Evolutionary conservation across 441 rosid genomes (phyloP), one percentile per base, ranked within the genome.

Genomic region (Flueggea neowawraea): DNA sequence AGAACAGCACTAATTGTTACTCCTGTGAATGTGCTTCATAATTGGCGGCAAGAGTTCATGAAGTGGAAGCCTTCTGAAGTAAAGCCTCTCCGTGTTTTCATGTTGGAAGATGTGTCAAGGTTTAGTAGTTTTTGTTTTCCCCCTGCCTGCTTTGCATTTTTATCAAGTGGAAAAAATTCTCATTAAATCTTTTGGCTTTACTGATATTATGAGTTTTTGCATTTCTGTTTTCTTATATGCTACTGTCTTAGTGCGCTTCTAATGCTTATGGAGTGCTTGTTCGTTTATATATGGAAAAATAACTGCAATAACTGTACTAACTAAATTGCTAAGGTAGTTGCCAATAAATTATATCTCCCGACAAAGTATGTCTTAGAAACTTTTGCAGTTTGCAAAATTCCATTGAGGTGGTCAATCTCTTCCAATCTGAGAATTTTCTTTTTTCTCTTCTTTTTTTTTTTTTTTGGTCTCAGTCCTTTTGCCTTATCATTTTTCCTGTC

Each of bases 21-120:
- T 47, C 99, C 98, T 69, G 99, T 96, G 60, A 96, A 96, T 78
- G 99, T 96, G 79, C 88, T 93, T 75, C 97, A 96, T 73, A 96
- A 96, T 73, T 96, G 99, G 99, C 85, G 95, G 65, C 81, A 78
- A 77, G 99, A 96, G 75, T 96, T 96, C 73, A 61, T 72, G 77
- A 96, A 96, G 81, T 96, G 99, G 99, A 85, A 67, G 64, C 99
- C 99, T 64, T 82, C 85, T 58, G 99, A 96, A 80, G 76, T 83
- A 47, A 96, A 96, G 79, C 85, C 90, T 32, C 86, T 96, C 62
- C 96, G 96, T 59, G 82, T 93, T 59, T 93, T 73, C 79, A 93
- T 96, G 99, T 70, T 96, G 69, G 99, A 93, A 77, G 99, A 96
- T 60, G 96, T 93, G 52, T 74, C 98, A 43, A 90, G 98, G 99